phyloP scores from a whole-genome alignment of 768 basidiomycete species.

The Mycena latifolia region DNA sequence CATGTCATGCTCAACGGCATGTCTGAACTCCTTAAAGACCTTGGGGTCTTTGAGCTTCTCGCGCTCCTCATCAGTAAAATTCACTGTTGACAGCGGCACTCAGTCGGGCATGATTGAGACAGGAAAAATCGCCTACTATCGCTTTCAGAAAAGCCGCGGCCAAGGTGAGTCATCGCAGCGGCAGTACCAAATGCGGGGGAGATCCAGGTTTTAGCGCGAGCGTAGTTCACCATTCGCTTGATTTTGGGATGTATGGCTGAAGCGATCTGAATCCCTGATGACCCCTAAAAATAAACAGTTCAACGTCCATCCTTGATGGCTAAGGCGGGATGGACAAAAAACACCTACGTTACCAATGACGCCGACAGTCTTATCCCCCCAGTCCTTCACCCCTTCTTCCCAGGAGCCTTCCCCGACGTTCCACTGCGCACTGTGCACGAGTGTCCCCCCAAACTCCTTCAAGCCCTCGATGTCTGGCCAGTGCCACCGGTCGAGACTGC shows the following conservation, averaged over 20 bases:
- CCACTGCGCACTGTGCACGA: slow-evolving; percentile 76
- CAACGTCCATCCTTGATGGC: too few relatives aligned
- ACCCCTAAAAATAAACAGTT: slow-evolving; percentile 51
- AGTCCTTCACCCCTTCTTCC: slow-evolving; percentile 60
- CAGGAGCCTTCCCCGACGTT: slow-evolving; percentile 54
- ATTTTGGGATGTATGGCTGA: slow-evolving; percentile 68
- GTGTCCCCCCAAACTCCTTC: slow-evolving; percentile 64
- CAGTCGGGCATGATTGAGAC: neutral
- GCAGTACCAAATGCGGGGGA: slow-evolving; percentile 50
- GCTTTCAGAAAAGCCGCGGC: slow-evolving; percentile 3
- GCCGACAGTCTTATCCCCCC: slow-evolving; percentile 66
- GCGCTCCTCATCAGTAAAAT: slow-evolving; percentile 8
- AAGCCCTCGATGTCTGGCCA: slow-evolving; percentile 78
- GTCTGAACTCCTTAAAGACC: slow-evolving; percentile 9
- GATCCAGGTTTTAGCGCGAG: slow-evolving; percentile 71
- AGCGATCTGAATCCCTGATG: slow-evolving; percentile 72
- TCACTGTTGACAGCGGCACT: slow-evolving; percentile 3
- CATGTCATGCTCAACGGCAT: slow-evolving; percentile 21
- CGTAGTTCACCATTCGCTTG: slow-evolving; percentile 63
- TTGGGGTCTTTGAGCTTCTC: slow-evolving; percentile 21
- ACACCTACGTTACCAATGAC: slow-evolving; percentile 58
- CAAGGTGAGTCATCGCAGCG: neutral
- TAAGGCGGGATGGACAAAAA: too few relatives aligned
- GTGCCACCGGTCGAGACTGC: slow-evolving; percentile 66
- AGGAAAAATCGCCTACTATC: slow-evolving; percentile 1